Percentiles rank a stretch among this genome's conserved stretches.
Evolutionary conservation across 192 early-diverging fungal species (phyloP).

Genomic region (Backusella circina): DNA sequence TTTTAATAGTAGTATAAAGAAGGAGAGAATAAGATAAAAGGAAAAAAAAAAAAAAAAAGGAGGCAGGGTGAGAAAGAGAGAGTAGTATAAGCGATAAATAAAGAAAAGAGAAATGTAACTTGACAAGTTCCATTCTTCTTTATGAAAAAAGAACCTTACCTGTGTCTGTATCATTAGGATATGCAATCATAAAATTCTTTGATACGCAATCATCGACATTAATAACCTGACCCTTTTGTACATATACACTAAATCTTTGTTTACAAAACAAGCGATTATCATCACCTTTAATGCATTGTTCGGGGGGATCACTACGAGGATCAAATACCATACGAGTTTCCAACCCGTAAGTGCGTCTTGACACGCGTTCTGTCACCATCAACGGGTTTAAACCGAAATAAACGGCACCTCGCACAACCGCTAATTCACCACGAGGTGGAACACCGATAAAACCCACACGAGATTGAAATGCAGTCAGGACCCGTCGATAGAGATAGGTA

Average conservation of each 20-base stretch:
- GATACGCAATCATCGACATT: constrained; percentile 42
- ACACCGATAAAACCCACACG: constrained; percentile 40
- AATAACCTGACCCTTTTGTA: constrained; percentile 32
- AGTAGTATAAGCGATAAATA: background rate
- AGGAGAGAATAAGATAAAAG: background rate
- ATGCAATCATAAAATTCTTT: constrained; percentile 39
- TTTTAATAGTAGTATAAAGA: background rate
- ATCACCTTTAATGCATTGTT: constrained; percentile 34
- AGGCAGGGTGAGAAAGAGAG: background rate
- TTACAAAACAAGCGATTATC: constrained; percentile 38
- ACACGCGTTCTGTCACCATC: constrained; percentile 42
- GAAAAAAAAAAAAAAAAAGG: background rate
- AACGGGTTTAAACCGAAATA: constrained; percentile 44
- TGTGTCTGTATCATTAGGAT: constrained; percentile 27
- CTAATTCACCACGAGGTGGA: constrained; percentile 44
- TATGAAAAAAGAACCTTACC: constrained; percentile 9
- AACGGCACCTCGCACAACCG: constrained; percentile 51
- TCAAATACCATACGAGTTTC: constrained; percentile 42
- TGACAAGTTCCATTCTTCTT: background rate
- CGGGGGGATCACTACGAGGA: constrained; percentile 37
- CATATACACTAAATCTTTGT: constrained; percentile 33
- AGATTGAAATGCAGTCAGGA: constrained; percentile 31
- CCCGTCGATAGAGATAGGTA: constrained; percentile 43
- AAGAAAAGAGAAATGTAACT: background rate
- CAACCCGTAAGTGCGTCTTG: constrained; percentile 44